These are phyloP conservation scores for Monilinia vaccinii-corymbosi DNA, from an alignment of 2,329 filamentous ascomycete genomes.

Conservation along the genomic window DNA sequence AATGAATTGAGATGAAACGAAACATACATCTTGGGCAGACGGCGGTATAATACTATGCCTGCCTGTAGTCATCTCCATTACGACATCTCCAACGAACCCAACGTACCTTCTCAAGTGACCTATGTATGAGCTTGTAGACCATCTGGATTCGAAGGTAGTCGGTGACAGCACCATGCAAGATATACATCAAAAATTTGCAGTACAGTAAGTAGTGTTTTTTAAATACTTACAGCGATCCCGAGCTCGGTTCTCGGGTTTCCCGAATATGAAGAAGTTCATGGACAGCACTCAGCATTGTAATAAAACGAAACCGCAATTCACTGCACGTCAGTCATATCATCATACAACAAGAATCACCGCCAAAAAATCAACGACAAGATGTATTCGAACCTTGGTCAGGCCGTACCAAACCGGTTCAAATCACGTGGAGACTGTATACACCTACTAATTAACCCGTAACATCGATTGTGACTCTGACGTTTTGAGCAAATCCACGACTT, in stretches of 20 bases:
- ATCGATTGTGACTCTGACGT: not conserved
- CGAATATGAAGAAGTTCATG: not conserved
- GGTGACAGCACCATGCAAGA: not conserved
- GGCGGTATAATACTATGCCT: not conserved
- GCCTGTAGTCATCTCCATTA: not conserved
- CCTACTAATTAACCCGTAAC: not conserved
- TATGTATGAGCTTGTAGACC: not conserved
- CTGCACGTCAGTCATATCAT: not conserved
- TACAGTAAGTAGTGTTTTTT: not conserved
- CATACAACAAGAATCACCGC: not conserved
- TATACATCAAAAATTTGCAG: not conserved
- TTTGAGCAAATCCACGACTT: not conserved
- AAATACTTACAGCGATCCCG: not conserved
- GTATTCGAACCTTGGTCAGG: not conserved
- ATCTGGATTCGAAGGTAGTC: slow-evolving; percentile 10
- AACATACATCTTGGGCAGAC: not conserved
- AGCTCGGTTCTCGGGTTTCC: not conserved
- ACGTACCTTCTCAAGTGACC: not conserved
- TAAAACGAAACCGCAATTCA: not conserved
- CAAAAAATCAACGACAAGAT: not conserved
- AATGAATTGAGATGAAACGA: not conserved
- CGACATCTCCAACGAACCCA: not conserved
- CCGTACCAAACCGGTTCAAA: not conserved
- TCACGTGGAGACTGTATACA: not conserved
- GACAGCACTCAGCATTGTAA: not conserved